A percentile compares a stretch with the other conserved stretches of the same genome.
Conservation (phyloP, 495 filamentous ascomycete species). For the Neurospora hispaniola region DNA sequence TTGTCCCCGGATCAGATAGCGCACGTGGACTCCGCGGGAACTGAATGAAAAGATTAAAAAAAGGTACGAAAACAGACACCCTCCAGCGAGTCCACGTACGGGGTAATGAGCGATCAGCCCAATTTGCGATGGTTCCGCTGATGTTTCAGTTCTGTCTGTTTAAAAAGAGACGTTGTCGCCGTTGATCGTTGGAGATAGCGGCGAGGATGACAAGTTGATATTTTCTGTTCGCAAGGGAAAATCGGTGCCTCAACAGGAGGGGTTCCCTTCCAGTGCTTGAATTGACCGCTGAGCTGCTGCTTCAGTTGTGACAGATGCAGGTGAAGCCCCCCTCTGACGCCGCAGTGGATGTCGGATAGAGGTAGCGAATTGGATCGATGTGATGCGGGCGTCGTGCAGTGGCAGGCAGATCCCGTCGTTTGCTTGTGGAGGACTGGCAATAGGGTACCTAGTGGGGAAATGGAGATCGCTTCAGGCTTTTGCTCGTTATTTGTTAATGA, state of each 20-base stretch:
- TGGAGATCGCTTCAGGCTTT: not conserved
- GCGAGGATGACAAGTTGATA: not conserved
- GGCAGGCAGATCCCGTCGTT: not conserved
- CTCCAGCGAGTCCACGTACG: not conserved
- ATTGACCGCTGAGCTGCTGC: not conserved
- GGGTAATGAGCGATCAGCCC: not conserved
- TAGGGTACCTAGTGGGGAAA: not conserved
- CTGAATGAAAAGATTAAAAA: too few relatives aligned
- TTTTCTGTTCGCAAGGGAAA: not conserved
- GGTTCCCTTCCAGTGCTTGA: not conserved
- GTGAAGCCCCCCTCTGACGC: too few relatives aligned
- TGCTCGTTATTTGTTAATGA: not conserved
- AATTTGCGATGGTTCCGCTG: not conserved
- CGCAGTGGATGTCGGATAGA: too few relatives aligned
- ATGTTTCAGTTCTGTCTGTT: not conserved
- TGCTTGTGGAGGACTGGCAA: not conserved
- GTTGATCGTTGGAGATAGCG: not conserved
- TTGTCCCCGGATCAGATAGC: not conserved
- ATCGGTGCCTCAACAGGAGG: not conserved
- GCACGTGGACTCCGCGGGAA: not conserved
- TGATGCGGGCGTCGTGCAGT: not conserved
- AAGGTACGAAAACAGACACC: not conserved
- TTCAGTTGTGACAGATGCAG: not conserved
- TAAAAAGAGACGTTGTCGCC: not conserved
- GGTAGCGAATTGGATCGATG: too few relatives aligned